phyloP scores from a whole-genome alignment of 164 flowering plant genomes.

The Umbellularia californica region DNA sequence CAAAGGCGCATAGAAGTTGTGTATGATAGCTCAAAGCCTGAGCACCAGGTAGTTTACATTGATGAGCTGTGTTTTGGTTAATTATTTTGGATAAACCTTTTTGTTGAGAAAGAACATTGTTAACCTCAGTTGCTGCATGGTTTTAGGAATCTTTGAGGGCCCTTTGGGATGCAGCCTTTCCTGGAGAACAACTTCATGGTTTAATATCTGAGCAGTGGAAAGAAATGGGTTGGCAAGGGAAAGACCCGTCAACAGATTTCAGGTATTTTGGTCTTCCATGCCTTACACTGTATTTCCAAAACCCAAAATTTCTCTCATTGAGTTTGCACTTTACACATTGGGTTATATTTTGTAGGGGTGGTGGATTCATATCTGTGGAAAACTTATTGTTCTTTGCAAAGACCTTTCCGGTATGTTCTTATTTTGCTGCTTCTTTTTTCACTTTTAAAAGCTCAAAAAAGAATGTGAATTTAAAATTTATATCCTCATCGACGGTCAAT shows the following conservation, averaged over 20 bases:
- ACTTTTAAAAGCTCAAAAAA: not conserved
- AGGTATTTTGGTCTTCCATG: slow-evolving; percentile 16
- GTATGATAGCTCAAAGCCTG: slow-evolving; percentile 74
- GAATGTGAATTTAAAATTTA: too few relatives aligned
- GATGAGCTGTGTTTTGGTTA: not conserved
- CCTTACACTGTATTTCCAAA: not conserved
- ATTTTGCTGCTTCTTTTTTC: not conserved
- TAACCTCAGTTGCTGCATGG: not conserved
- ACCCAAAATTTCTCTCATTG: not conserved
- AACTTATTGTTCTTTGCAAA: slow-evolving; percentile 29
- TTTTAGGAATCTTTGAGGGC: slow-evolving; percentile 26
- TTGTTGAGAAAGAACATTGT: not conserved
- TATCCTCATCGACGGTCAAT: too few relatives aligned
- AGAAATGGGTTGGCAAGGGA: slow-evolving; percentile 36
- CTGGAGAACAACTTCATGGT: slow-evolving; percentile 26
- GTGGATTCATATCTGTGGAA: slow-evolving; percentile 31
- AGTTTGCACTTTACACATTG: not conserved
- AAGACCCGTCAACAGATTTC: slow-evolving; percentile 33
- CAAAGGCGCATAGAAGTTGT: slow-evolving; percentile 79
- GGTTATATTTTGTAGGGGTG: slow-evolving; percentile 17
- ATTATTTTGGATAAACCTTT: too few relatives aligned
- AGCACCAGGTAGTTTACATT: slow-evolving; percentile 66
- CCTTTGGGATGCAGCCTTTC: slow-evolving; percentile 27
- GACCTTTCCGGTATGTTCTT: slow-evolving; percentile 15
- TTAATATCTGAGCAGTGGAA: slow-evolving; percentile 32